phyloP scores from a whole-genome alignment of 495 filamentous ascomycete species.

The Penicillium pancosmium region DNA sequence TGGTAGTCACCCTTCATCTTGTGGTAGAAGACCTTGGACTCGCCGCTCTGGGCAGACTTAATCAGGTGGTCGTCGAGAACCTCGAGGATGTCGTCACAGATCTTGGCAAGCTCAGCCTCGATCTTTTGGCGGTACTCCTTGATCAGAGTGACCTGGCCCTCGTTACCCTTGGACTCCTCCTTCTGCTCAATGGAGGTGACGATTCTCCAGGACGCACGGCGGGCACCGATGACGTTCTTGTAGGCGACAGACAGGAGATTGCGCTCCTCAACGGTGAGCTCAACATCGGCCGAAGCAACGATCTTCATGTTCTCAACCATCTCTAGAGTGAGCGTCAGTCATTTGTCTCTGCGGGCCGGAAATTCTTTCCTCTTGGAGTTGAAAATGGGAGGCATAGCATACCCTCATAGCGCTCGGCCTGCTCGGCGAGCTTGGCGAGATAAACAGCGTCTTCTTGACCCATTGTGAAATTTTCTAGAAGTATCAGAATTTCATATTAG shows the following conservation, averaged over 20 bases:
- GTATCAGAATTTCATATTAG: slow-evolving; percentile 17
- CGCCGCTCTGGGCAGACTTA: slow-evolving; percentile 91
- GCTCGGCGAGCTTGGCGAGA: slow-evolving; percentile 99
- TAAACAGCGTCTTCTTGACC: slow-evolving; percentile 99
- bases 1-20: slow-evolving; percentile 99
- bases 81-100: slow-evolving; percentile 98
- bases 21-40: slow-evolving; percentile 99
- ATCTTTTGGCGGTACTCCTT: slow-evolving; percentile 99
- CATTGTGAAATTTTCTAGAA: slow-evolving; percentile 66
- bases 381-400: slow-evolving; percentile 32
- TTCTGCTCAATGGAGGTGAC: slow-evolving; percentile 99
- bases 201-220: slow-evolving; percentile 99
- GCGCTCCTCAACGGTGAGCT: slow-evolving; percentile 97
- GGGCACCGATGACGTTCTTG: slow-evolving; percentile 99
- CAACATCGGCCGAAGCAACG: slow-evolving; percentile 92
- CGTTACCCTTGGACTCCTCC: slow-evolving; percentile 99
- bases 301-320: slow-evolving; percentile 99
- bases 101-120: slow-evolving; percentile 96
- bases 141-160: slow-evolving; percentile 87
- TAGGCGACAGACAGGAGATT: slow-evolving; percentile 99
- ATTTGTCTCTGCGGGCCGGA: not conserved
- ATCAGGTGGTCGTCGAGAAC: slow-evolving; percentile 97
- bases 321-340: slow-evolving; percentile 60
- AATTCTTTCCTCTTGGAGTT: not conserved
- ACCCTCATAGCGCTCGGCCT: slow-evolving; percentile 99